Conservation (phyloP, 1,284 basidiomycete species). For the Leccinum solheimii region DNA sequence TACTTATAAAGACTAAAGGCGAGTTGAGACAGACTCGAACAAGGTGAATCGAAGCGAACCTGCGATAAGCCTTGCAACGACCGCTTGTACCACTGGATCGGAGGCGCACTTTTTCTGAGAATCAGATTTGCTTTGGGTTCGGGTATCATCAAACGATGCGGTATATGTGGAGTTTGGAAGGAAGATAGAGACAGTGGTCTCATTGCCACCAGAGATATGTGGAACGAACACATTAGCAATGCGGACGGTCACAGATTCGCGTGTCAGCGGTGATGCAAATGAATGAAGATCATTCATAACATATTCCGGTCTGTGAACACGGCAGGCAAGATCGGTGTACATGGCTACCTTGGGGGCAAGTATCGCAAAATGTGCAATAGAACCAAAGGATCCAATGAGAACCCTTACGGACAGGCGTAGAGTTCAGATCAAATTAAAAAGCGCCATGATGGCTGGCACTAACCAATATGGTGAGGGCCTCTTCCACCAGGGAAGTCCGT, state of each 20-base stretch:
- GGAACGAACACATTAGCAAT: not conserved
- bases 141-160: not conserved
- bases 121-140: not conserved
- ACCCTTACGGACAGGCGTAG: constrained; percentile 45
- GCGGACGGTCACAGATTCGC: not conserved
- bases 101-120: constrained; percentile 52
- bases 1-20: constrained; percentile 54
- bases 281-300: constrained; percentile 18
- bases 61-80: constrained; percentile 66
- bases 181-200: not conserved
- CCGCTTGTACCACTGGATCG: constrained; percentile 72
- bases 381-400: constrained; percentile 50
- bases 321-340: constrained; percentile 58
- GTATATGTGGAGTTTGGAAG: constrained; percentile 5
- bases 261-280: not conserved
- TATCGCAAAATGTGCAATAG: constrained; percentile 54
- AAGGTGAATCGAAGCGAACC: constrained; percentile 37
- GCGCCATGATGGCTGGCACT: constrained; percentile 24
- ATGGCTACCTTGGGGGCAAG: constrained; percentile 67
- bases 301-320: constrained; percentile 55
- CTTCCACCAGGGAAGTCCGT: constrained; percentile 63
- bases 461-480: constrained; percentile 66
- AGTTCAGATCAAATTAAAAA: not conserved
- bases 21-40: constrained; percentile 14
- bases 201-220: not conserved